phyloP scores from a whole-genome alignment of 73 alveolate species.

The Paramecium sonneborni region DNA sequence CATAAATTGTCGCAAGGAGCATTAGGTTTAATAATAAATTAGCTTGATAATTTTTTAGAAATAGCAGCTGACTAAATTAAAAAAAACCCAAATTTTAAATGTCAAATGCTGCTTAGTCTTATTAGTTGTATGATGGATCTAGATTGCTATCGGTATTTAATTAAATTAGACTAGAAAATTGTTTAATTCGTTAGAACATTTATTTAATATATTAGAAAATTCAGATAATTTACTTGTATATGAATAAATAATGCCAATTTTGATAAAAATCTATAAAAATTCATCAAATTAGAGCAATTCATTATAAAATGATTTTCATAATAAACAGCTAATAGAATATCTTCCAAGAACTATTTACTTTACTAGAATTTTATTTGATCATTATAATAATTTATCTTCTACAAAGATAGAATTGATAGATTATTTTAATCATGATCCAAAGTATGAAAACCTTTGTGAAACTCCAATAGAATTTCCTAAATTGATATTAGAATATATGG shows the following conservation, averaged over 20 bases:
- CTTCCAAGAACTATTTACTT: not conserved
- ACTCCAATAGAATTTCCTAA: conserved; percentile 25
- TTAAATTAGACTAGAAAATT: conserved; percentile 2
- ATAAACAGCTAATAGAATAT: not conserved
- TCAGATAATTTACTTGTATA: not conserved
- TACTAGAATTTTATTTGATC: not conserved
- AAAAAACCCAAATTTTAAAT: not conserved
- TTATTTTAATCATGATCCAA: not conserved
- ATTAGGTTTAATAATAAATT: not conserved
- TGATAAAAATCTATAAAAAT: not conserved
- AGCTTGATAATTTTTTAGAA: not conserved
- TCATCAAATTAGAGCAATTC: no score
- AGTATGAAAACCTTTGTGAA: not conserved
- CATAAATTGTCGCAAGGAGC: conserved; percentile 18
- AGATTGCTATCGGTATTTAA: conserved; percentile 3
- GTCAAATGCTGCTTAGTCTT: not conserved
- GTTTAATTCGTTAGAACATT: not conserved
- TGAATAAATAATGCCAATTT: not conserved
- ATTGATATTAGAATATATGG: not conserved
- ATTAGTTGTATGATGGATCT: not conserved
- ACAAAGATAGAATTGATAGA: conserved; percentile 2
- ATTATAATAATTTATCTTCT: not conserved
- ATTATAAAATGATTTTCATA: not conserved
- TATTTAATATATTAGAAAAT: not conserved
- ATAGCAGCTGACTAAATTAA: not conserved